Conservation (phyloP, 169 alveolate species). For the Eimeria sp. region DNA sequence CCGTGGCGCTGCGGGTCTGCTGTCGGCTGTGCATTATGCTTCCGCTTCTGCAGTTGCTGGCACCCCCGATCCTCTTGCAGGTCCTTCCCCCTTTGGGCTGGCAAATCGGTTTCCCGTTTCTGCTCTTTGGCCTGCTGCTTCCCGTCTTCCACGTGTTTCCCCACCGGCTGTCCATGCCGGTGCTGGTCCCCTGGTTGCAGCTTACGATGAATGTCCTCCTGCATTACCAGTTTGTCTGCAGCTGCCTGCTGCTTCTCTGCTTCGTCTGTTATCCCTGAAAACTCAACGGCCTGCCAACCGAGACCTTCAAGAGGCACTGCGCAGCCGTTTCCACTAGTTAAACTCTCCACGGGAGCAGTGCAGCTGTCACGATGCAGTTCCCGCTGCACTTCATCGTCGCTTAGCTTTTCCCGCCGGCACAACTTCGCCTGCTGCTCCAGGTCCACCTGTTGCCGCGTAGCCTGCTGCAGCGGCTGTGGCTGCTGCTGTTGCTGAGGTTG, state of each 20-base stretch:
- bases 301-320: not conserved
- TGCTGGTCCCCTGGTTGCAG: not conserved
- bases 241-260: not conserved
- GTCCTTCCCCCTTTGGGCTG: not conserved
- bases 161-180: not conserved
- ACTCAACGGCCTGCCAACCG: not conserved
- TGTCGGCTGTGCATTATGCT: not conserved
- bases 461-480: not conserved
- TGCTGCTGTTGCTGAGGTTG: slow-evolving; percentile 28
- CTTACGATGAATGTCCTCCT: not conserved
- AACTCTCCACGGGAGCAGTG: not conserved
- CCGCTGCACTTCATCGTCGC: not conserved
- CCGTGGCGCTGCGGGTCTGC: slow-evolving; percentile 6
- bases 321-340: not conserved
- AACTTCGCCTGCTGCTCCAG: not conserved
- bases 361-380: not conserved
- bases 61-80: not conserved
- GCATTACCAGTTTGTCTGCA: not conserved
- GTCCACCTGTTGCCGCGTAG: not conserved
- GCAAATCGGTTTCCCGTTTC: not conserved
- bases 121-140: slow-evolving; percentile 18
- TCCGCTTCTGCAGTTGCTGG: not conserved
- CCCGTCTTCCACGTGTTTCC: not conserved
- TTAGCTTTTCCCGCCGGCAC: too few relatives aligned
- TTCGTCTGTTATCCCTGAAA: not conserved